A percentile compares a stretch with the other conserved stretches of the same genome.
These are phyloP conservation scores for Sphaerostilbella broomeana DNA, from an alignment of 2,329 filamentous ascomycete genomes.

Conservation along the genomic window DNA sequence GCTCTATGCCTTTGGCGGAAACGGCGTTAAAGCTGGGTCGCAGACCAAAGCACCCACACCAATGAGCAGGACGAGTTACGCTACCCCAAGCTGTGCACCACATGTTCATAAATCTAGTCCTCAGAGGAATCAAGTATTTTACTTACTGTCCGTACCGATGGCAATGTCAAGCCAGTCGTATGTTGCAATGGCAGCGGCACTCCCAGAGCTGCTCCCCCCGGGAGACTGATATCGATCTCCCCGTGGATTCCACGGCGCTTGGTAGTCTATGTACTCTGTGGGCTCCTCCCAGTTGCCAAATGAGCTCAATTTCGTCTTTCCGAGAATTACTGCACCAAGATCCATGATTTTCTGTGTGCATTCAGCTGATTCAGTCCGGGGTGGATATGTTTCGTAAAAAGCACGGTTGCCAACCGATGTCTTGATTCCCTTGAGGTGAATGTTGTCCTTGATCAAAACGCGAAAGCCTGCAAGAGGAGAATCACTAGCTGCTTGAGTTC, in stretches of 20 bases:
- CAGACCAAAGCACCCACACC: slow-evolving; percentile 2
- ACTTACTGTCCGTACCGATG: neutral
- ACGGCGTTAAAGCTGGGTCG: slow-evolving; percentile 1
- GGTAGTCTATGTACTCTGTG: slow-evolving; percentile 2
- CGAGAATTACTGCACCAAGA: neutral
- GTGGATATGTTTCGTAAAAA: neutral
- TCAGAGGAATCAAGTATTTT: too few relatives aligned
- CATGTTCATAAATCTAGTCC: neutral
- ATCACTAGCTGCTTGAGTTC: neutral
- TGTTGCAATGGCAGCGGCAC: neutral
- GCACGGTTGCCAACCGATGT: neutral
- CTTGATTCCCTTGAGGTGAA: neutral
- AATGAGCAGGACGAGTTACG: neutral
- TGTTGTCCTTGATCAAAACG: slow-evolving; percentile 1
- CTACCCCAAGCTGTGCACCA: slow-evolving; percentile 2
- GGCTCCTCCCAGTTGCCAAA: slow-evolving; percentile 3
- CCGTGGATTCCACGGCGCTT: neutral
- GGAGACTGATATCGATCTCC: neutral
- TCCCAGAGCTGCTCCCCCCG: neutral
- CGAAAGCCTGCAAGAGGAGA: neutral
- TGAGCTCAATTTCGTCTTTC: neutral
- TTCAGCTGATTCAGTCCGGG: neutral
- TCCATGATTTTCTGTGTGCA: neutral
- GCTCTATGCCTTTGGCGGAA: neutral
- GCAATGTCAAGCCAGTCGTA: neutral